Evolutionary conservation across 495 filamentous ascomycete species (phyloP).

Genomic region (Xylaria bambusicola): DNA sequence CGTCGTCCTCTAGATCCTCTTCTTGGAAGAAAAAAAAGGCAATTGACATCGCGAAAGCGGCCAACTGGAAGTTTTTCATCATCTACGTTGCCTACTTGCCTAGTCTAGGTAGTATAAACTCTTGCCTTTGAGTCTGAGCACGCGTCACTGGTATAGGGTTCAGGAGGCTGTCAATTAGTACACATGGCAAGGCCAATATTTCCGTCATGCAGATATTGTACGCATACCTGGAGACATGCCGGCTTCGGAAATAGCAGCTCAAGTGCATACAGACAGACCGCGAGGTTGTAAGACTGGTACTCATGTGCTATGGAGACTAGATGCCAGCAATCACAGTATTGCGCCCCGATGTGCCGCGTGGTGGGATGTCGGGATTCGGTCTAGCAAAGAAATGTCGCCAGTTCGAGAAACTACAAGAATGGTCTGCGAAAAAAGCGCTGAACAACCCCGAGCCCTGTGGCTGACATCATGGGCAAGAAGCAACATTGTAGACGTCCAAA

Average conservation of each 20-base stretch:
- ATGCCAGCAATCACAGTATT: slow-evolving; percentile 5
- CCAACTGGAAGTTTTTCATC: slow-evolving; percentile 4
- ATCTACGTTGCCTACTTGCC: neutral
- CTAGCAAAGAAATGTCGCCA: neutral
- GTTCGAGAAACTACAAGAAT: slow-evolving; percentile 6
- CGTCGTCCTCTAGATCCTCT: neutral
- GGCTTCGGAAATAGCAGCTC: neutral
- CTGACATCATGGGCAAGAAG: too few species aligned
- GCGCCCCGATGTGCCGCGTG: neutral
- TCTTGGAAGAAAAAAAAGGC: neutral
- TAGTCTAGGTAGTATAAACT: too few species aligned
- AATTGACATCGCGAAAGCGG: neutral
- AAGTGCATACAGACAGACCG: neutral
- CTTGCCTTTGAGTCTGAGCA: too few species aligned
- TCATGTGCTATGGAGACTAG: slow-evolving; percentile 1
- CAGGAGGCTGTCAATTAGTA: slow-evolving; percentile 1
- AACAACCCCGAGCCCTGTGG: too few species aligned
- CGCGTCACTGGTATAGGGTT: neutral
- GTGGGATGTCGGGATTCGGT: neutral
- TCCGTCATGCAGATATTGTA: neutral
- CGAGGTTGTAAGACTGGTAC: neutral
- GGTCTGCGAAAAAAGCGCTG: neutral
- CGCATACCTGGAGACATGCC: neutral
- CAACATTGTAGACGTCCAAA: too few species aligned
- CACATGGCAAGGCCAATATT: slow-evolving; percentile 6